phyloP scores from a whole-genome alignment of 352 stramenopile species.

The Phytopythium chamaehyphon region DNA sequence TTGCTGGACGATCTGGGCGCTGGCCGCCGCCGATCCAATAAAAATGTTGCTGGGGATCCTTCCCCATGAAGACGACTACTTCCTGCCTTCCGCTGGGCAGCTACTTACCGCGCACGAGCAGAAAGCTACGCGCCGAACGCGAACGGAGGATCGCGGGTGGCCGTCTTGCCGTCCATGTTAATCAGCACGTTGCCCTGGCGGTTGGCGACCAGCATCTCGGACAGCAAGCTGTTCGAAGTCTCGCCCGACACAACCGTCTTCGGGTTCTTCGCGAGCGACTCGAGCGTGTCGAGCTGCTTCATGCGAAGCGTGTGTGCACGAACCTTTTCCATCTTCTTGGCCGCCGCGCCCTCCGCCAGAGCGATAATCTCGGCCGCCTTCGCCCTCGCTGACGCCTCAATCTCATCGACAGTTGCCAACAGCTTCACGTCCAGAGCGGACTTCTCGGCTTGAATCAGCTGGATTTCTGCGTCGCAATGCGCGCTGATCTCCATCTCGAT shows the following conservation, averaged over 20 bases:
- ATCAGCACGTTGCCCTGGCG: slow-evolving; percentile 47
- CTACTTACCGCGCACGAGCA: too few relatives aligned
- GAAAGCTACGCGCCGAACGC: not conserved
- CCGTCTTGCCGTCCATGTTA: slow-evolving; percentile 21
- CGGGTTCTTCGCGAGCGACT: slow-evolving; percentile 33
- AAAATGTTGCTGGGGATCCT: too few relatives aligned
- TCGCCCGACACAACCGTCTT: slow-evolving; percentile 46
- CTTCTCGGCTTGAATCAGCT: slow-evolving; percentile 36
- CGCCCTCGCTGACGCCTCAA: slow-evolving; percentile 19
- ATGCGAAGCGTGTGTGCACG: slow-evolving; percentile 38
- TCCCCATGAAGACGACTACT: too few relatives aligned
- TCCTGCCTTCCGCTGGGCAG: slow-evolving; percentile 1
- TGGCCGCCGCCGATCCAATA: too few relatives aligned
- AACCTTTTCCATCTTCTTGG: slow-evolving; percentile 36
- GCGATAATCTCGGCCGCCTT: slow-evolving; percentile 44
- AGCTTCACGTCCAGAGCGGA: slow-evolving; percentile 28
- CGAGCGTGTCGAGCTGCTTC: slow-evolving; percentile 38
- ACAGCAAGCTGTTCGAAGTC: slow-evolving; percentile 42
- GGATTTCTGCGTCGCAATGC: slow-evolving; percentile 38
- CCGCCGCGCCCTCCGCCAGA: slow-evolving; percentile 28
- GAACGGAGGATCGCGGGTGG: not conserved
- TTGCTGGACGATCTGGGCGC: too few relatives aligned
- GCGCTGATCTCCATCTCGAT: slow-evolving; percentile 38
- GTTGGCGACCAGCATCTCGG: slow-evolving; percentile 56
- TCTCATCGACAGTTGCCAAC: slow-evolving; percentile 28